Evolutionary conservation across 257 asterid species (phyloP).

Genomic region (Nicotiana tomentosiformis): DNA sequence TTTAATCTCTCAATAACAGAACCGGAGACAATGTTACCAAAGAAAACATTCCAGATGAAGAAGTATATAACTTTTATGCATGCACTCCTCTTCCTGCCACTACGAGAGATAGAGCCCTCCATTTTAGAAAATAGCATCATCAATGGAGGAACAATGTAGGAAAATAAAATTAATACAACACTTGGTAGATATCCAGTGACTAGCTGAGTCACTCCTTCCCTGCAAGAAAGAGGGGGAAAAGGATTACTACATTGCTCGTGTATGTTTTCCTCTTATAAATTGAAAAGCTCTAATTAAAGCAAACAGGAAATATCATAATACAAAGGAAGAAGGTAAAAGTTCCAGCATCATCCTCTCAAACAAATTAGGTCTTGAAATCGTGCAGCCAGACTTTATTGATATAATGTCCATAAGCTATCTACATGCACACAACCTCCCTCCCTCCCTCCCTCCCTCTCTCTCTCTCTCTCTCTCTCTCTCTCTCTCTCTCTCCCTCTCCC

Average conservation of each 20-base stretch:
- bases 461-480: no score
- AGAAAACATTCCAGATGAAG: constrained; percentile 79
- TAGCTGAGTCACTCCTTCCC: constrained; percentile 47
- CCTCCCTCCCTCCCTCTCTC: neutral
- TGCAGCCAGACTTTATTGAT: neutral
- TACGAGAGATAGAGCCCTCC: constrained; percentile 81
- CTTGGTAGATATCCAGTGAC: constrained; percentile 84
- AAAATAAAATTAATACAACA: constrained; percentile 58
- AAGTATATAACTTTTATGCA: constrained; percentile 67
- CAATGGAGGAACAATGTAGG: constrained; percentile 56
- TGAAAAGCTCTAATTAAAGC: neutral
- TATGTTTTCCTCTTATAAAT: neutral
- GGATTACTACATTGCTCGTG: neutral
- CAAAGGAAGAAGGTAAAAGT: neutral
- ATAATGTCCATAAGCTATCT: neutral
- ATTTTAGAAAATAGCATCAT: constrained; percentile 69
- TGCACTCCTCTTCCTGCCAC: constrained; percentile 75
- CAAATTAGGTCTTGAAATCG: neutral
- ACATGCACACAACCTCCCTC: neutral
- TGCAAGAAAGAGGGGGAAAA: constrained; percentile 24
- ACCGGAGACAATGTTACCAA: constrained; percentile 69
- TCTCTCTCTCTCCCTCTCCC: no score
- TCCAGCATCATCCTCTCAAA: neutral
- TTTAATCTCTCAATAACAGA: constrained; percentile 53
- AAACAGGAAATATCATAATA: neutral